phyloP scores from a whole-genome alignment of 345 rosid species.

The Eucalyptus cloeziana region DNA sequence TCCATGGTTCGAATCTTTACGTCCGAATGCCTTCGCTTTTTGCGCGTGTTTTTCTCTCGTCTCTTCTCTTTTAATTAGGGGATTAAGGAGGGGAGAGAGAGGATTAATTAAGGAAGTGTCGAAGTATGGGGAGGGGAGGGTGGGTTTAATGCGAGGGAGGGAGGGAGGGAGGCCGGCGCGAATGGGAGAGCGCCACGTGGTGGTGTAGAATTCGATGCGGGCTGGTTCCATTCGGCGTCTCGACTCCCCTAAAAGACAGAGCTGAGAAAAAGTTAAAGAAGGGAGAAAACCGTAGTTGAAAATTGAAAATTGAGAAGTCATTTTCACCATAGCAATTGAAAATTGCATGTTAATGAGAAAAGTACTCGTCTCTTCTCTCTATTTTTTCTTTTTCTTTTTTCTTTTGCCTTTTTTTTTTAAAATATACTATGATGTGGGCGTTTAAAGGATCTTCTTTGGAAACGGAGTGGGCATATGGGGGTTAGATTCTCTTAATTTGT shows the following conservation, averaged over 20 bases:
- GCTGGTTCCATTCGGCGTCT: conserved; percentile 34
- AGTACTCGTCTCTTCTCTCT: not conserved
- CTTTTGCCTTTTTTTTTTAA: rapidly evolving
- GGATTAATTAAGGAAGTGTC: not conserved
- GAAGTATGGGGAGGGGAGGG: not conserved
- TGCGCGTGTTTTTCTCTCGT: not conserved
- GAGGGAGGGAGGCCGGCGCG: conserved; percentile 18
- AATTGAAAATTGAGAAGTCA: not conserved
- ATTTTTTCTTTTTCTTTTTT: no score
- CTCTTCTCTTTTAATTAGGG: not conserved
- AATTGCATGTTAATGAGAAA: not conserved
- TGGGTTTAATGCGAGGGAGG: not conserved
- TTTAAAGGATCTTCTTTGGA: not conserved
- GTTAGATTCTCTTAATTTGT: not conserved
- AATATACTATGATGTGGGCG: not conserved
- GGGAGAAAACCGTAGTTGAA: not conserved
- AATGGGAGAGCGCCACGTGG: conserved; percentile 21
- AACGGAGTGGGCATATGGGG: not conserved
- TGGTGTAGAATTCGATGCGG: conserved; percentile 27
- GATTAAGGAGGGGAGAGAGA: not conserved
- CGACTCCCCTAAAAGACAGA: not conserved
- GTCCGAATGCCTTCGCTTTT: not conserved
- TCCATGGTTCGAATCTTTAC: conserved; percentile 11
- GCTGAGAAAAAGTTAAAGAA: not conserved
- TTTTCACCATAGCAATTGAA: not conserved